phyloP scores from a whole-genome alignment of 2,329 filamentous ascomycete species.

The Elsinoe fawcettii region DNA sequence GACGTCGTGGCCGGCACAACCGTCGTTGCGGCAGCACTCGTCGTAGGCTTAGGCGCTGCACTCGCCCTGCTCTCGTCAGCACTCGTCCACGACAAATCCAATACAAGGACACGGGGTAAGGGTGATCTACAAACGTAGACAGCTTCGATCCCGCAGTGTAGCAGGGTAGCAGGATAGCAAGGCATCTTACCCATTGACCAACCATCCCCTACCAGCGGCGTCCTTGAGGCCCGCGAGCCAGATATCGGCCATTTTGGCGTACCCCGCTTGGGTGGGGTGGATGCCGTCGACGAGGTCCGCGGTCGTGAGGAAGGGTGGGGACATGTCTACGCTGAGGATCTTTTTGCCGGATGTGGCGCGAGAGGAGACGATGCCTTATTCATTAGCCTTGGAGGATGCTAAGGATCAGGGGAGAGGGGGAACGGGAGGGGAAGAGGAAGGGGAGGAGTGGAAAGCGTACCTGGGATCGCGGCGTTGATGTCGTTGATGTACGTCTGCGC shows the following conservation, averaged over 20 bases:
- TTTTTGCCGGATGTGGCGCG: conserved; percentile 3
- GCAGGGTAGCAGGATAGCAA: too few species aligned
- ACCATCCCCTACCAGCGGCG: background rate
- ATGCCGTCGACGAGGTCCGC: conserved; percentile 10
- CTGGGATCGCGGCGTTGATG: conserved; percentile 10
- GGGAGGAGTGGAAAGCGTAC: background rate
- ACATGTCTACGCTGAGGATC: conserved; percentile 7
- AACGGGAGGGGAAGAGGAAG: too few species aligned
- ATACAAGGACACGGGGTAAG: background rate
- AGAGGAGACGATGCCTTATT: background rate
- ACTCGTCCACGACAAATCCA: background rate
- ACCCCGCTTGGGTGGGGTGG: conserved; percentile 1
- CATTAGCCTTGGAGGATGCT: background rate
- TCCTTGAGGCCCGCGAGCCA: background rate
- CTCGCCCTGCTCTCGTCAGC: background rate
- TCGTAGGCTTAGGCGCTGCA: background rate
- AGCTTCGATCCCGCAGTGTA: background rate
- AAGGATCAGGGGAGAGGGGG: too few species aligned
- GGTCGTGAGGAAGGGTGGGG: background rate
- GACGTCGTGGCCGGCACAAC: background rate
- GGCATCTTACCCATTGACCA: background rate
- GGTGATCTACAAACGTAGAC: background rate
- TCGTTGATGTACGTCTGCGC: conserved; percentile 13
- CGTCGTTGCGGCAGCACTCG: background rate
- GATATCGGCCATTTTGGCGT: conserved; percentile 12